Conservation (phyloP, 2,329 filamentous ascomycete species). For the Septoria petroselini region DNA sequence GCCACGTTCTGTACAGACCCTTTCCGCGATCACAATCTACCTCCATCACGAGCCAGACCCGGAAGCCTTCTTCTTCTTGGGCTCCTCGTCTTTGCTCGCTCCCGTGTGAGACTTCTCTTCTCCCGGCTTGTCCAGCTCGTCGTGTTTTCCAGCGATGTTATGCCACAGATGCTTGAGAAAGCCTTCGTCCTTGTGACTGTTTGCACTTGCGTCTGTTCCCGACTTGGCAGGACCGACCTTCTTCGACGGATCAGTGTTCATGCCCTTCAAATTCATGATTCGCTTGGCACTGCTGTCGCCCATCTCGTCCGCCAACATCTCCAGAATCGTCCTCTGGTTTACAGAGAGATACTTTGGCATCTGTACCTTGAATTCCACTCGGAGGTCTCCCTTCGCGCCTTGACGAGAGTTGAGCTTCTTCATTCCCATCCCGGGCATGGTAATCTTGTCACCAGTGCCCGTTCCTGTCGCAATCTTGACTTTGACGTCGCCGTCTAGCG, state of each 20-base stretch:
- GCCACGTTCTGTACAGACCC: background rate
- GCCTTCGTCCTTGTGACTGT: slow-evolving; percentile 73
- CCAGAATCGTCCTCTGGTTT: slow-evolving; percentile 88
- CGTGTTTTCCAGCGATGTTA: slow-evolving; percentile 73
- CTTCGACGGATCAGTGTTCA: slow-evolving; percentile 47
- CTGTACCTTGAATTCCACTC: slow-evolving; percentile 87
- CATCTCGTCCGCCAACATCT: slow-evolving; percentile 97
- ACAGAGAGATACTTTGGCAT: slow-evolving; percentile 93
- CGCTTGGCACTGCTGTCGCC: slow-evolving; percentile 86
- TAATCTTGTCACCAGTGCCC: slow-evolving; percentile 87
- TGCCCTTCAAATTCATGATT: slow-evolving; percentile 71
- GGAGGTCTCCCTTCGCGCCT: slow-evolving; percentile 72
- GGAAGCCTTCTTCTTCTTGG: slow-evolving; percentile 41
- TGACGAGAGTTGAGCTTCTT: slow-evolving; percentile 69
- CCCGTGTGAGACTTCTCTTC: slow-evolving; percentile 19
- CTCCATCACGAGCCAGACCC: slow-evolving; percentile 33
- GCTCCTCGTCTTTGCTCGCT: slow-evolving; percentile 31
- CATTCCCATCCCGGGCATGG: slow-evolving; percentile 89
- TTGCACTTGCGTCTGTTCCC: slow-evolving; percentile 25
- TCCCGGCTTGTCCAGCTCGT: slow-evolving; percentile 23
- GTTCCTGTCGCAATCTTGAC: slow-evolving; percentile 90
- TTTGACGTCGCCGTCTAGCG: slow-evolving; percentile 83
- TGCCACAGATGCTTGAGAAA: slow-evolving; percentile 95
- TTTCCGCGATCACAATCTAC: background rate
- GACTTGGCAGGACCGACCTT: slow-evolving; percentile 64